Evolutionary conservation across 371 early-diverging fungal genomes (phyloP), one percentile per base, ranked within the genome.

Genomic region (Mortierella sp.): DNA sequence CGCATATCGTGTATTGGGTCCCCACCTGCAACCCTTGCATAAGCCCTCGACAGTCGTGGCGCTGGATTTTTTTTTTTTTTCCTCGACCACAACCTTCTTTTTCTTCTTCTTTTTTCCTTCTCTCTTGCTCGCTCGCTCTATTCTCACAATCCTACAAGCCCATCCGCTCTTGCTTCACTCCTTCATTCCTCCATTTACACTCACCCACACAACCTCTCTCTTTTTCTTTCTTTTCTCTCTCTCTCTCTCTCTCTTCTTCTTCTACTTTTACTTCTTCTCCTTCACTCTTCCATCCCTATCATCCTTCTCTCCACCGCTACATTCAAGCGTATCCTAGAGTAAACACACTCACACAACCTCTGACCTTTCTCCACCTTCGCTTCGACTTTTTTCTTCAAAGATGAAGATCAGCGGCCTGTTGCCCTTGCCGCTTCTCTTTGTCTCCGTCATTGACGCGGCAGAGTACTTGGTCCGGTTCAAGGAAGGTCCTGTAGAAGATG

Each of bases 401-500:
- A 79, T 79, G 80, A 73, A 73, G 64, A 66, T 70, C 50, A 19
- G 60, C 44, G 62, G 51, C 61, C 70, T 73, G 26, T 57, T 79
- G 43, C 67, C 80, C 1, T 11, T 79, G 19, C 72, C 77, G 14
- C 57, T 79, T 44, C 47, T 79, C 60, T 50, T 73, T 21, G 68
- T 60, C n/a, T 67, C 74, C 51, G 70, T 73, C 61, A 48, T 64
- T 37, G 57, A 79, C 16, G 80, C 80, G 15, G 74, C 70, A 30
- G 80, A 73, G 26, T 79, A 73, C 60, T 70, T 79, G 23, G 62
- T 79, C 47, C 73, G 70, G 45, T 79, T 79, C 67, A 69, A 69
- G 26, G 74, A 79, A 18, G 73, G 73, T 23, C 51, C 64, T 15
- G 28, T 23, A n/a, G n/a, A n/a, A n/a, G n/a, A n/a, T 1, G 25